A percentile compares a stretch with the other conserved stretches of the same genome.
These are phyloP conservation scores for Gloeopeniophorella convolvens DNA, from an alignment of 768 basidiomycete genomes.

Conservation along the genomic window DNA sequence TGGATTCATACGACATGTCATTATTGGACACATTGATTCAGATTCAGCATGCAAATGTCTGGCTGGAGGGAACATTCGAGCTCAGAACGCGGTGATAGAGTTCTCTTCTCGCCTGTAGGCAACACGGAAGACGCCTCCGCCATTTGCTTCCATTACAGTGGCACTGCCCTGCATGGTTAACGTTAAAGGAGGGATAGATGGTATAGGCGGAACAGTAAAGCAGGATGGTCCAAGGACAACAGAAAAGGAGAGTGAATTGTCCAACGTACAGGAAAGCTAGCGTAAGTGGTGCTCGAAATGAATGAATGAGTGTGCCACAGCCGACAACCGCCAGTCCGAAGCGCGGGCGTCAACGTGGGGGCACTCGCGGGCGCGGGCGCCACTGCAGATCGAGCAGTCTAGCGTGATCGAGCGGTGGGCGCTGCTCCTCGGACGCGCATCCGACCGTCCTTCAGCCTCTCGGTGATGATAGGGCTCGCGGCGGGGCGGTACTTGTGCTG, in stretches of 20 bases:
- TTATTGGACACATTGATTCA: no score
- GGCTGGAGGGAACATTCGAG: no score
- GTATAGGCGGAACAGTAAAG: background rate
- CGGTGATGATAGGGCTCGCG: conserved; percentile 77
- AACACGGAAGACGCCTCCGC: no score
- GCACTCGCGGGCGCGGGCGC: background rate
- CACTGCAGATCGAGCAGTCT: background rate
- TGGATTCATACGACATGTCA: background rate
- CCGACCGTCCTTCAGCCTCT: conserved; percentile 65
- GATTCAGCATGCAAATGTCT: background rate
- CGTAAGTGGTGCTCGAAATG: conserved; percentile 1
- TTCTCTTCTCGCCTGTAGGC: no score
- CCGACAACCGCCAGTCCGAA: no score
- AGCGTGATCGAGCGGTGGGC: conserved; percentile 25
- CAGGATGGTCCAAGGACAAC: no score
- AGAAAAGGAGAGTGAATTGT: background rate
- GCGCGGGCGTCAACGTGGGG: background rate
- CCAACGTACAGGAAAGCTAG: background rate
- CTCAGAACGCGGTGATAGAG: no score
- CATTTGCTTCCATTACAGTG: no score
- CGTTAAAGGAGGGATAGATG: no score
- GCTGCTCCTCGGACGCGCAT: conserved; percentile 63
- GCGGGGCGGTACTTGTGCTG: conserved; percentile 79
- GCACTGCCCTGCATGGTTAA: no score
- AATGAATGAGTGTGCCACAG: background rate